phyloP scores from a whole-genome alignment of 2,329 filamentous ascomycete species.

The Colletotrichum sp. region DNA sequence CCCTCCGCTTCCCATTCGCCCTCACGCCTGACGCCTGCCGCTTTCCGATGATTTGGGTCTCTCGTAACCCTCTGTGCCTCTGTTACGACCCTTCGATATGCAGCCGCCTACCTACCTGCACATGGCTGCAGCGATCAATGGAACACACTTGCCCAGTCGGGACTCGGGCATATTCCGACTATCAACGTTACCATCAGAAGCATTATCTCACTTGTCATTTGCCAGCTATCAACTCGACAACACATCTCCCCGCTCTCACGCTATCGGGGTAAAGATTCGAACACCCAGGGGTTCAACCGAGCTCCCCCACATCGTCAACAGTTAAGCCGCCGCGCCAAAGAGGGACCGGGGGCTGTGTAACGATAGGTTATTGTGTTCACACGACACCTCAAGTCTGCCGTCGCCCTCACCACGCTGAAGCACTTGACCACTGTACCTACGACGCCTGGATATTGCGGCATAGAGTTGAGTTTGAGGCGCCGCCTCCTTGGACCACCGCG shows the following conservation, averaged over 20 bases:
- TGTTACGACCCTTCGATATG: background rate
- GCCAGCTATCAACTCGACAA: background rate
- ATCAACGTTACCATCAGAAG: background rate
- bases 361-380: background rate
- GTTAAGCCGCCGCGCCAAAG: background rate
- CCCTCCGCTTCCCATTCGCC: background rate
- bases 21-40: background rate
- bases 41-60: background rate
- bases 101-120: background rate
- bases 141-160: background rate
- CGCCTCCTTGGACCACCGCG: background rate
- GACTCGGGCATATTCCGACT: slow-evolving; percentile 18
- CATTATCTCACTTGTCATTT: background rate
- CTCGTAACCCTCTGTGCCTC: background rate
- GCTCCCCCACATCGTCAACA: background rate
- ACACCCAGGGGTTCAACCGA: background rate
- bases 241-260: slow-evolving; percentile 5
- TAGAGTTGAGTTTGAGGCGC: background rate
- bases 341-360: slow-evolving; percentile 15
- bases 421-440: slow-evolving; percentile 6
- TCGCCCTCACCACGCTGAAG: background rate
- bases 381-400: background rate
- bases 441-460: background rate
- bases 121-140: slow-evolving; percentile 2
- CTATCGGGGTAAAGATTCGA: background rate